phyloP scores from a whole-genome alignment of 768 basidiomycete genomes.

The Podaxis sp. region DNA sequence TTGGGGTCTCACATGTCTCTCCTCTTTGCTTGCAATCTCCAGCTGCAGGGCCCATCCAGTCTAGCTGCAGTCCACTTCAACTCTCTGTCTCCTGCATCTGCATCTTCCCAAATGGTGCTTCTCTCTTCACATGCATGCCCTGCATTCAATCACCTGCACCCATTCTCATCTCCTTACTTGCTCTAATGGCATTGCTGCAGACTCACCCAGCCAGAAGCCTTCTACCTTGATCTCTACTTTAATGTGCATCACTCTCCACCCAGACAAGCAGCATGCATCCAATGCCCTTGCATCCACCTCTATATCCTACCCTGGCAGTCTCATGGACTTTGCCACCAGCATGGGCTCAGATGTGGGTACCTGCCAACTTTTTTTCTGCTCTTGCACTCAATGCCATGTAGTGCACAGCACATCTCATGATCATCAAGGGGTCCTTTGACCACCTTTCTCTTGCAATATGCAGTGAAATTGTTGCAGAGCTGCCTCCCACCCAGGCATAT shows the following conservation, averaged over 20 bases:
- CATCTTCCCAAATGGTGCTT: conserved; percentile 63
- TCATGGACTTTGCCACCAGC: conserved; percentile 63
- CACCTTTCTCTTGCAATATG: conserved; percentile 65
- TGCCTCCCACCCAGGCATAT: conserved; percentile 36
- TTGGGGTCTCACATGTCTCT: conserved; percentile 47
- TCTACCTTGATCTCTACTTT: conserved; percentile 74
- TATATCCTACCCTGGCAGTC: conserved; percentile 70
- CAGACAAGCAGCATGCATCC: conserved; percentile 57
- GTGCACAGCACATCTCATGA: conserved; percentile 78
- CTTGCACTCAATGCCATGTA: conserved; percentile 25
- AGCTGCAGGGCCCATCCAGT: conserved; percentile 53
- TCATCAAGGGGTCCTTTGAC: conserved; percentile 74
- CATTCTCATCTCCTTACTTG: background rate
- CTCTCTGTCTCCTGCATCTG: conserved; percentile 61
- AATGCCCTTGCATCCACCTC: conserved; percentile 74
- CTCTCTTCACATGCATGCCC: conserved; percentile 59
- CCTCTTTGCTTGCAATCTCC: conserved; percentile 67
- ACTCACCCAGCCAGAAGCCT: conserved; percentile 68
- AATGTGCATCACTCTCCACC: conserved; percentile 60
- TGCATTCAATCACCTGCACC: conserved; percentile 60
- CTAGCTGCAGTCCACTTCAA: conserved; percentile 74
- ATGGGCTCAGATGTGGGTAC: conserved; percentile 66
- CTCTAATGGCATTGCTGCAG: conserved; percentile 35
- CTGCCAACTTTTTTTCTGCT: background rate
- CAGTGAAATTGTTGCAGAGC: conserved; percentile 55